Evolutionary conservation across 768 basidiomycete genomes (phyloP), one percentile per base, ranked within the genome.

Genomic region (Kwoniella sp.): DNA sequence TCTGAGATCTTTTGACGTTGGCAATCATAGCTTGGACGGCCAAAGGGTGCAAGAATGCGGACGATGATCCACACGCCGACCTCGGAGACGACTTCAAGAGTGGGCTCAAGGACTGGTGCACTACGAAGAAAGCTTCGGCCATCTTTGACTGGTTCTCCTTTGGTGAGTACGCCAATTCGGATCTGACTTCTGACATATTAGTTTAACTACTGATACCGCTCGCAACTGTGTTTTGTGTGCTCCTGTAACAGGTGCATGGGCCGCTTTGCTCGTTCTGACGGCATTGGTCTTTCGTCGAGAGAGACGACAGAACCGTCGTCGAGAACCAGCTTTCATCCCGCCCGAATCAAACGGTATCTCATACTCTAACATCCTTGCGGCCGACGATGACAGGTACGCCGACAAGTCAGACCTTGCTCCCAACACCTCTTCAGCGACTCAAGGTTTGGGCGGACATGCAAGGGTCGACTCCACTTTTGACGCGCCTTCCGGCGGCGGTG

Each of bases 121-220:
- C 83, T 67, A 94, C 93, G 7, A 97, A 96, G 82, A 92, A 91
- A 72, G 93, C 93, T 1, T 90, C 86, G 0, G 86, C 86, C 4
- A 86, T 94, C 50, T 96, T 97, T 81, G 88, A 93, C 77, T 95
- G 68, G 68, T 59, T 67, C 25, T 37, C 86, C 1, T 90, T 91
- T 58, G 83, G 91, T 90, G 69, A 51, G 87, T 56, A 33, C 33
- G n/a, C 47, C n/a, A 19, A 5, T 17, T 48, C n/a, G 19, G 47
- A n/a, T n/a, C n/a, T n/a, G n/a, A n/a, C n/a, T n/a, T n/a, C n/a
- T n/a, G n/a, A n/a, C n/a, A n/a, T n/a, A n/a, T n/a, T n/a, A n/a
- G n/a, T n/a, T n/a, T n/a, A n/a, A n/a, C n/a, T n/a, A n/a, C n/a
- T n/a, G n/a, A n/a, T n/a, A n/a, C n/a, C n/a, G n/a, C n/a, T n/a